Evolutionary conservation across 108 stramenopile genomes (phyloP).

Genomic region (Cyclotella cryptica): DNA sequence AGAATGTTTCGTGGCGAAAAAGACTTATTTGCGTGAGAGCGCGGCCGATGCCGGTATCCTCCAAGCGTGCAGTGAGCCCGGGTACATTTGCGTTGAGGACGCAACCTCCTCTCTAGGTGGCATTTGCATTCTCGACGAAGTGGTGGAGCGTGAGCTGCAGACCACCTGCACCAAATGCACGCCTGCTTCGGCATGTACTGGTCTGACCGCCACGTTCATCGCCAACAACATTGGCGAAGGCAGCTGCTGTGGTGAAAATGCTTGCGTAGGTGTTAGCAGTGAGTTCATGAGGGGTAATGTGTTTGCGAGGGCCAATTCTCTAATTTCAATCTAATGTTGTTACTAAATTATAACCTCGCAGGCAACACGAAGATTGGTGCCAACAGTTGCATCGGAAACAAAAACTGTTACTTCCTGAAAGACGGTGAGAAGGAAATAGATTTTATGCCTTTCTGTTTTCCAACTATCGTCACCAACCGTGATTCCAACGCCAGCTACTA

Average conservation of each 20-base stretch:
- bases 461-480: too few species aligned
- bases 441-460: too few species aligned
- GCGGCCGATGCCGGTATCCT: constrained; percentile 12
- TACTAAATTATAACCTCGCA: too few species aligned
- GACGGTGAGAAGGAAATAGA: too few species aligned
- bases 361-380: constrained; percentile 1
- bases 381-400: constrained; percentile 4
- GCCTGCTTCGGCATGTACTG: background rate
- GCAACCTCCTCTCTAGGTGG: constrained; percentile 9
- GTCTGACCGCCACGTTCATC: background rate
- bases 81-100: constrained; percentile 3
- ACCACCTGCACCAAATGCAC: background rate
- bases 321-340: too few species aligned
- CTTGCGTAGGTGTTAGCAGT: constrained; percentile 7
- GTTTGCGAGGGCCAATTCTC: too few species aligned
- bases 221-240: constrained; percentile 15
- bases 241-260: constrained; percentile 13
- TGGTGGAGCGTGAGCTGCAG: background rate
- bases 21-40: background rate
- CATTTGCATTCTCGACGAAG: background rate
- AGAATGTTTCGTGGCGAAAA: constrained; percentile 2
- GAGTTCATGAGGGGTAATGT: too few species aligned
- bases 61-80: background rate
- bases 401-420: background rate
- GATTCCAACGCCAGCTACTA: too few species aligned